A percentile compares a stretch with the other conserved stretches of the same genome.
Conservation (phyloP, 2,329 filamentous ascomycete species). For the Diaporthe aspalathi region DNA sequence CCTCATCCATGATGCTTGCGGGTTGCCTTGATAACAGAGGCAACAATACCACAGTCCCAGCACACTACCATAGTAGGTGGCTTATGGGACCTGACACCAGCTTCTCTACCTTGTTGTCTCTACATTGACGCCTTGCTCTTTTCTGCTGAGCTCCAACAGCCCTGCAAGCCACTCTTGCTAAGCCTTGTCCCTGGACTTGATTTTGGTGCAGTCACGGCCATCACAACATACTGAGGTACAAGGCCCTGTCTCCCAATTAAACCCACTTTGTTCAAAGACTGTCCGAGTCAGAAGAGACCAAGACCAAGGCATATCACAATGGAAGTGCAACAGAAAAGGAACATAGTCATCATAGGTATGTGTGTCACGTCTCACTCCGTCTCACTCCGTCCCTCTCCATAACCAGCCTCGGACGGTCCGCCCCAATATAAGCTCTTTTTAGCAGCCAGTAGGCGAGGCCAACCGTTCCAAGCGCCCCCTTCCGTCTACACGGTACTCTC, state of each 20-base stretch:
- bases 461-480: neutral
- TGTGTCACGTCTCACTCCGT: slow-evolving; percentile 28
- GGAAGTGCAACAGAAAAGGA: slow-evolving; percentile 47
- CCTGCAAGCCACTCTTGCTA: neutral
- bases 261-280: neutral
- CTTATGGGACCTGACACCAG: neutral
- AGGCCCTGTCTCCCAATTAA: slow-evolving; percentile 4
- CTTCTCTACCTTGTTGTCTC: neutral
- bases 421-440: neutral
- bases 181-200: neutral
- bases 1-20: slow-evolving; percentile 13
- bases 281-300: neutral
- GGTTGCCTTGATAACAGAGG: neutral
- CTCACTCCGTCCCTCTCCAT: neutral
- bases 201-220: neutral
- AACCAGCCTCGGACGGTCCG: neutral
- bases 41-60: neutral
- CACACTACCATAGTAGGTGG: too few relatives aligned
- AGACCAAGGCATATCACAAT: slow-evolving; percentile 37
- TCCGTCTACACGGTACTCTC: neutral
- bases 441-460: neutral
- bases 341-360: slow-evolving; percentile 62
- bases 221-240: neutral
- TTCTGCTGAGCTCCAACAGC: neutral
- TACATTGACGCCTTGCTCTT: neutral